Evolutionary conservation across 805 yeast genomes (phyloP), one percentile per base, ranked within the genome.

Genomic region (Yamadazyma phyllophila): DNA sequence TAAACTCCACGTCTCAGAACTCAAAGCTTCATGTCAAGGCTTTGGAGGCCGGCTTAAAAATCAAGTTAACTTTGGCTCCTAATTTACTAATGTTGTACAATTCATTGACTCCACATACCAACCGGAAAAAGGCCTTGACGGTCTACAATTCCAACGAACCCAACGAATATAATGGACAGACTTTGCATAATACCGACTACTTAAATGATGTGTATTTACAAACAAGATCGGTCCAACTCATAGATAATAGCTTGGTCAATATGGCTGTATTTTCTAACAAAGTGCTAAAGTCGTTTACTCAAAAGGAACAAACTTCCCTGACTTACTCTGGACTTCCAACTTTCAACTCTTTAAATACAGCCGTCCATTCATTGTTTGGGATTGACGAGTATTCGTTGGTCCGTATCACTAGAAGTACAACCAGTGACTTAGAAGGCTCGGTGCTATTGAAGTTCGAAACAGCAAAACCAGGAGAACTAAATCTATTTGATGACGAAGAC

Each of bases 341-440:
- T 2, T 72, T 67, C 56, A 66, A 67, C 45, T 62, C 74, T 3
- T 68, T 79, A 20, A 73, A 74, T 50, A 71, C 74, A 0, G 82
- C 82, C 0, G 65, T 78, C 0, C 58, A 61, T 33, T 57, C 67
- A 2, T 53, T 77, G 10, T 79, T 78, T 56, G 69, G 69, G 3
- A 36, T 65, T 4, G 57, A 59, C 4, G 69, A 71, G 10, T 79
- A 69, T 56, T 65, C 81, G 1, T 53, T 78, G 20, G 63, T 79
- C 7, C 63, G 84, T 38, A 75, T 79, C 10, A 78, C 83, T 2
- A 61, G 83, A 47, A 78, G 82, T 1, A 78, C 82, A 2, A 76
- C 82, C 2, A 65, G 69, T 26, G 81, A 76, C 48, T 61, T 59
- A 35, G 79, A 78, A 10, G 82, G 82, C 3, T 71, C 81, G 4